These are phyloP conservation scores for Syncephalastrum racemosum DNA, from an alignment of 371 early-diverging fungal genomes.

Conservation along the genomic window DNA sequence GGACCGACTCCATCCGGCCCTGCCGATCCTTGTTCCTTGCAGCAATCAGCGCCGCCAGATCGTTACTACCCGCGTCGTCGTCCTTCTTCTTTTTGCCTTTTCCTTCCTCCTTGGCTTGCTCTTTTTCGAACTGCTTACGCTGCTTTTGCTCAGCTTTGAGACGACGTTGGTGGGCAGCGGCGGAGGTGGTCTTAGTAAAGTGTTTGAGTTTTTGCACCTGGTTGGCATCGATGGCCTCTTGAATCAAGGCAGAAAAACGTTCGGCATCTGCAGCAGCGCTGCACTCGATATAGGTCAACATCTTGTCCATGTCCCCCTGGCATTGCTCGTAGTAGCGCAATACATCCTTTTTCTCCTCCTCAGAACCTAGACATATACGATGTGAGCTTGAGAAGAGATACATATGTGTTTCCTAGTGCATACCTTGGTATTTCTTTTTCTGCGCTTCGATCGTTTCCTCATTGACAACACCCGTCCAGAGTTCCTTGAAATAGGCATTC, in stretches of 20 bases:
- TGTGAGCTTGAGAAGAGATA: neutral
- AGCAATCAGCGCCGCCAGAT: constrained; percentile 51
- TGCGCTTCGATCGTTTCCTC: constrained; percentile 78
- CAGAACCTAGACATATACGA: constrained; percentile 53
- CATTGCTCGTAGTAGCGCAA: constrained; percentile 62
- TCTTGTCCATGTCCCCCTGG: constrained; percentile 76
- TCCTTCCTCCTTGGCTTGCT: constrained; percentile 45
- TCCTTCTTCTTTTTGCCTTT: constrained; percentile 27
- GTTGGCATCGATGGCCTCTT: constrained; percentile 60
- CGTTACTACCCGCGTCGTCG: constrained; percentile 20
- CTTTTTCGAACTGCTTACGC: constrained; percentile 47
- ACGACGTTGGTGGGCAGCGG: constrained; percentile 51
- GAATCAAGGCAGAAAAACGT: constrained; percentile 67
- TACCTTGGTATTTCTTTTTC: constrained; percentile 63
- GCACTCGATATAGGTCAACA: constrained; percentile 66
- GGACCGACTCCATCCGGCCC: constrained; percentile 45
- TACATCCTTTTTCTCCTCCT: constrained; percentile 83
- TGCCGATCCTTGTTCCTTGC: constrained; percentile 35
- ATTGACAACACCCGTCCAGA: constrained; percentile 79
- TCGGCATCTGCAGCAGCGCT: constrained; percentile 66
- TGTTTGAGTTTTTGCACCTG: constrained; percentile 45
- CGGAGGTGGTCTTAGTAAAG: constrained; percentile 57
- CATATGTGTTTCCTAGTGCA: neutral
- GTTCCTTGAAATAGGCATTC: constrained; percentile 81
- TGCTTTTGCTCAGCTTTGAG: constrained; percentile 52